Evolutionary conservation across 805 yeast species (phyloP).

Genomic region (Barnettozyma populi): DNA sequence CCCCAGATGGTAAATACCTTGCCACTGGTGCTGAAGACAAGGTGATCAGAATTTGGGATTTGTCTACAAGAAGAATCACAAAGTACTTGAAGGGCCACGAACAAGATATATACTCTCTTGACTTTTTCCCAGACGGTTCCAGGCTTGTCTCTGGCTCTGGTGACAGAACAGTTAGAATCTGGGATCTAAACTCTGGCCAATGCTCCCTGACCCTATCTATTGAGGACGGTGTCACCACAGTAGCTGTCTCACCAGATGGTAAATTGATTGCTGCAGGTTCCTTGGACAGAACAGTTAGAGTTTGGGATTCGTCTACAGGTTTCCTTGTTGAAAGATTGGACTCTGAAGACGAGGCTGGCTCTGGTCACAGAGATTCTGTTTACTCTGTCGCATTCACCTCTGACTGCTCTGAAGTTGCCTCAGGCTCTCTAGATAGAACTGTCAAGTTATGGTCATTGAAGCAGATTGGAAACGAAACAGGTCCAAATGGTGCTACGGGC

Average conservation of each 20-base stretch:
- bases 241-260: constrained; percentile 95
- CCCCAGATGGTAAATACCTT: constrained; percentile 88
- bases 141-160: constrained; percentile 94
- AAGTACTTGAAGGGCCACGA: constrained; percentile 90
- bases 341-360: constrained; percentile 79
- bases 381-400: constrained; percentile 92
- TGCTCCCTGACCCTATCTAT: constrained; percentile 83
- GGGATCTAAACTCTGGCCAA: constrained; percentile 90
- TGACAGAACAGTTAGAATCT: constrained; percentile 90
- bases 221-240: constrained; percentile 98
- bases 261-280: constrained; percentile 94
- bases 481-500: constrained; percentile 33
- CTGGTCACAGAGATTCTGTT: constrained; percentile 95
- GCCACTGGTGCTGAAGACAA: constrained; percentile 95
- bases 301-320: constrained; percentile 94
- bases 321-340: constrained; percentile 88
- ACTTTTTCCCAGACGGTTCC: constrained; percentile 90
- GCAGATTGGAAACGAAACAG: constrained; percentile 41
- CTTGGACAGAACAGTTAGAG: constrained; percentile 89
- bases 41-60: constrained; percentile 93
- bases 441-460: constrained; percentile 93
- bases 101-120: constrained; percentile 94
- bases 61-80: constrained; percentile 76
- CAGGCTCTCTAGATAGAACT: constrained; percentile 93
- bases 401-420: constrained; percentile 85